Conservation (phyloP, 495 filamentous ascomycete species). For the Hypoxylon fuscum region DNA sequence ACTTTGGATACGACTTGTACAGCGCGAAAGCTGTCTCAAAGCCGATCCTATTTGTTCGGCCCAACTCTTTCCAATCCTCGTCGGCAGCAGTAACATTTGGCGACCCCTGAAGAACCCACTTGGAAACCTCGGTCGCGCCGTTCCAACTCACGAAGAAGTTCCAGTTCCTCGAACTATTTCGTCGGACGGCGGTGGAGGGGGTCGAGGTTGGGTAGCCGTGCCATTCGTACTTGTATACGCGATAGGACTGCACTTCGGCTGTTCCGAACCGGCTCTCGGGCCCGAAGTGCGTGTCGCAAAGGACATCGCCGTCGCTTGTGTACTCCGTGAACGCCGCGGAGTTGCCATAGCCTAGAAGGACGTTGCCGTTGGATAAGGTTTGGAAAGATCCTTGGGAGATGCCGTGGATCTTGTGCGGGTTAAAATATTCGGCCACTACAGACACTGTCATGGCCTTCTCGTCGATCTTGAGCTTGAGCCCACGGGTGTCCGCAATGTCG, state of each 20-base stretch:
- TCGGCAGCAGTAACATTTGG: slow-evolving; percentile 16
- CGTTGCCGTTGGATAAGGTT: slow-evolving; percentile 61
- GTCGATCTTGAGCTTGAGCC: slow-evolving; percentile 56
- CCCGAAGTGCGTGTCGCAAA: slow-evolving; percentile 51
- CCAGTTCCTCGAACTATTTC: slow-evolving; percentile 29
- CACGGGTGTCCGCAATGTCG: slow-evolving; percentile 57
- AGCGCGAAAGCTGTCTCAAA: slow-evolving; percentile 47
- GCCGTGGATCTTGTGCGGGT: slow-evolving; percentile 56
- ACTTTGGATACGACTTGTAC: slow-evolving; percentile 24
- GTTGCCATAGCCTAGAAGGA: slow-evolving; percentile 69
- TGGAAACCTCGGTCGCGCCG: slow-evolving; percentile 48
- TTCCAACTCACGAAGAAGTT: slow-evolving; percentile 52
- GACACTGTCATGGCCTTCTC: slow-evolving; percentile 54
- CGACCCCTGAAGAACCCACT: slow-evolving; percentile 44
- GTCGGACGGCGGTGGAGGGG: slow-evolving; percentile 29
- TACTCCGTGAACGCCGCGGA: slow-evolving; percentile 67
- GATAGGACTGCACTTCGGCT: slow-evolving; percentile 40
- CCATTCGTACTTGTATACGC: slow-evolving; percentile 46
- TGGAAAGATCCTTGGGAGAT: slow-evolving; percentile 71
- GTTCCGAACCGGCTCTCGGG: slow-evolving; percentile 32
- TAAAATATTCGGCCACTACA: slow-evolving; percentile 43
- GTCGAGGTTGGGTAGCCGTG: slow-evolving; percentile 29
- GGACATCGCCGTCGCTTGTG: slow-evolving; percentile 59
- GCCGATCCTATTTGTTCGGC: slow-evolving; percentile 36
- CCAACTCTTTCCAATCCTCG: slow-evolving; percentile 32